Evolutionary conservation across 805 yeast species (phyloP), one percentile per base, ranked within the genome.

Genomic region (Saccharomycopsis babjevae): DNA sequence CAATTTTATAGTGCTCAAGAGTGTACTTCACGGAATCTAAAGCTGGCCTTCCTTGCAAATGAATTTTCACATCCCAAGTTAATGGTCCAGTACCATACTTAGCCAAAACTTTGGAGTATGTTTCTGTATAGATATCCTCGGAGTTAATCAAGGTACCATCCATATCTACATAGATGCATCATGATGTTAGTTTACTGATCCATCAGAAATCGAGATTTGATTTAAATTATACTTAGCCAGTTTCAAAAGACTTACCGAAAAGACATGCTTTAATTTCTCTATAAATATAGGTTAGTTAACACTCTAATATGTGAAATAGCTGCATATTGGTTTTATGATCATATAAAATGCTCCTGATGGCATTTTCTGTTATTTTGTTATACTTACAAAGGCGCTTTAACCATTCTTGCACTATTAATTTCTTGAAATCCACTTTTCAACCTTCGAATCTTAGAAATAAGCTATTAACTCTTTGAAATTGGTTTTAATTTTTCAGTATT

Each of bases 101-200:
- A 15, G 83, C 81, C 30, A 94, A 77, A 1, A 89, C 72, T 59
- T 83, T 85, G 57, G 87, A 81, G 38, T 89, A 76, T 2, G 89
- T 88, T 61, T 83, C 83, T 0, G 99, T 93, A 72, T 94, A 94
- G 60, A 92, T 78, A 66, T 89, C 96, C 73, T 94, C 99, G 3
- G 97, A 88, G 74, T 92, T 89, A 69, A 94, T 81, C 64, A 94
- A 77, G 28, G 96, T 81, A 1, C 99, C 99, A 71, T 94, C 99
- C 98, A 94, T 89, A 77, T 89, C 97, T 77, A 56, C 38, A 52
- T 46, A 38, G 57, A 42, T n/a, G 1, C 18, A 30, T 42, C 50
- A 13, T 22, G 13, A 42, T 42, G 36, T 43, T 18, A 30, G 38
- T 7, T 8, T 13, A 7, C 38, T 34, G 10, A 22, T 58, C 22